A percentile compares a stretch with the other conserved stretches of the same genome.
Conservation (phyloP, 139 green algal species). For the Diplosphaera chodatii region DNA sequence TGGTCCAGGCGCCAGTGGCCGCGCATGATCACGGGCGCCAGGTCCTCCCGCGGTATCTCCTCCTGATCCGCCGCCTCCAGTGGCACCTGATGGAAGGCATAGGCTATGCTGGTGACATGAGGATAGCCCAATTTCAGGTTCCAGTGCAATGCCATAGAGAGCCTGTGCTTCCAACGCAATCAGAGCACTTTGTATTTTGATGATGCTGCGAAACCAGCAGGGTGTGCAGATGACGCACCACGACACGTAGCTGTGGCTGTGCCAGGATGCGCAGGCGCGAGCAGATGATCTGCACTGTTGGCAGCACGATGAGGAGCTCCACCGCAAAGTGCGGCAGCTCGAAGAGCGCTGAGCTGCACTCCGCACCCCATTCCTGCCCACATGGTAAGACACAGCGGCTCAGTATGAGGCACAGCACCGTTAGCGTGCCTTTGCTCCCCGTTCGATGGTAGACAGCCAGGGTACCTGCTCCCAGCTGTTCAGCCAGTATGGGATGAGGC, state of each 20-base stretch:
- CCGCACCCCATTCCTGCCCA: constrained; percentile 41
- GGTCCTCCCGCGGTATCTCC: constrained; percentile 24
- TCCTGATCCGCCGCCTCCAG: constrained; percentile 5
- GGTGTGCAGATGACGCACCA: constrained; percentile 13
- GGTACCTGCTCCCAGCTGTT: constrained; percentile 75
- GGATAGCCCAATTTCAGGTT: too few relatives aligned
- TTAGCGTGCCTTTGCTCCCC: too few relatives aligned
- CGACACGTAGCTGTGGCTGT: constrained; percentile 38
- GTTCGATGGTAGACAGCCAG: constrained; percentile 25
- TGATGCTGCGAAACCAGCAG: too few relatives aligned
- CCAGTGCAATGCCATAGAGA: too few relatives aligned
- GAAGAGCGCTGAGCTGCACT: constrained; percentile 58
- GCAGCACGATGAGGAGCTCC: constrained; percentile 81
- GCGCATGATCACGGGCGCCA: constrained; percentile 59
- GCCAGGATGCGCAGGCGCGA: constrained; percentile 63
- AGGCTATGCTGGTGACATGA: too few relatives aligned
- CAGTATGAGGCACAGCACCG: too few relatives aligned
- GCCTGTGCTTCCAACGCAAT: too few relatives aligned
- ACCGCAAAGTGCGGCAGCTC: constrained; percentile 85
- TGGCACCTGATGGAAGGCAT: neutral
- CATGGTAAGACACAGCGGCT: too few relatives aligned
- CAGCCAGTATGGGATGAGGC: constrained; percentile 82
- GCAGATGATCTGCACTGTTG: constrained; percentile 69
- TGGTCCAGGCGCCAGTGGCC: constrained; percentile 54
- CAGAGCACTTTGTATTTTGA: too few relatives aligned